Evolutionary conservation across 371 early-diverging fungal genomes (phyloP).

Genomic region (Funneliformis caledonium): DNA sequence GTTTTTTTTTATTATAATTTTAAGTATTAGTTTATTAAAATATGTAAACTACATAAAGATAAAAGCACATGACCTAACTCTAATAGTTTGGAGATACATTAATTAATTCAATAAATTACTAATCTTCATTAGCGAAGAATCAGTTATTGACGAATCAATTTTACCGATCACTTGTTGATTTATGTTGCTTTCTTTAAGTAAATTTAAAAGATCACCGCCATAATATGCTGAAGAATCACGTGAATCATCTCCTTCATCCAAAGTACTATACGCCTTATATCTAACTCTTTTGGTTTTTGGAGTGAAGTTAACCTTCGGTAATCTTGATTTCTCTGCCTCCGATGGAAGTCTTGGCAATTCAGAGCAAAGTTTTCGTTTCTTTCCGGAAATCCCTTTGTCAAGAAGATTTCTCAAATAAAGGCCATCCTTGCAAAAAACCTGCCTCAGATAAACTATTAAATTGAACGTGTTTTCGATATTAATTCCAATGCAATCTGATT

Average conservation of each 20-base stretch:
- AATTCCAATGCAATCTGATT: background rate
- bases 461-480: background rate
- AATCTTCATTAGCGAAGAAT: too few species aligned
- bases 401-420: background rate
- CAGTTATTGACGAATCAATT: too few species aligned
- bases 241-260: background rate
- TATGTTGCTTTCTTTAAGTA: background rate
- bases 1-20: too few species aligned
- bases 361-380: background rate
- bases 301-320: constrained; percentile 2
- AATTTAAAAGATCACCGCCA: background rate
- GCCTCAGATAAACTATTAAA: constrained; percentile 11
- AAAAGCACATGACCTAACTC: too few species aligned
- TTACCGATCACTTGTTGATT: too few species aligned
- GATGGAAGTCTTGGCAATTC: constrained; percentile 16
- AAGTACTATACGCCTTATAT: background rate
- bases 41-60: too few species aligned
- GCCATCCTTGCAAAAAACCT: constrained; percentile 23
- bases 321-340: constrained; percentile 14
- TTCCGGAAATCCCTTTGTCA: background rate
- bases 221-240: background rate
- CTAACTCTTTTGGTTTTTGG: constrained; percentile 4
- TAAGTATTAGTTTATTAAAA: too few species aligned
- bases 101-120: too few species aligned
- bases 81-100: too few species aligned